Percentiles rank a stretch among this genome's conserved stretches.
Conservation (phyloP, 106 monocot genomes). For the Agapanthus africanus region DNA sequence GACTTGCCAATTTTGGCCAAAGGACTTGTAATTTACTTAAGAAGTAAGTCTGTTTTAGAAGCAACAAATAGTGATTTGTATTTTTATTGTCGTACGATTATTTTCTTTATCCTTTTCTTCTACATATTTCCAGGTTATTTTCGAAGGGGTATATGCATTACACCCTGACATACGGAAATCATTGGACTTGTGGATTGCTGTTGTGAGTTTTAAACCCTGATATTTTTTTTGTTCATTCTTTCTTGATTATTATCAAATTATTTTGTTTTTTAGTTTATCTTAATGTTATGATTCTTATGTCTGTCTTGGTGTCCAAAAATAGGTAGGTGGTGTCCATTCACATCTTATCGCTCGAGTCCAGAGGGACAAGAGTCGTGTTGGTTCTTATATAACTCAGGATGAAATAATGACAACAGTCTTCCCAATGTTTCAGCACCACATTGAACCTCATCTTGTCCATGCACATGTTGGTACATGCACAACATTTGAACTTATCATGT, state of each 20-base stretch:
- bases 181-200: constrained; percentile 96
- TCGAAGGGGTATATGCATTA: constrained; percentile 94
- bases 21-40: too few relatives aligned
- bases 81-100: not conserved
- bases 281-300: not conserved
- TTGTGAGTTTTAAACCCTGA: constrained; percentile 49
- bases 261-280: constrained; percentile 1
- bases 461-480: constrained; percentile 95
- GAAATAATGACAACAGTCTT: constrained; percentile 97
- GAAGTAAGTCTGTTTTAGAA: too few relatives aligned
- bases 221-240: not conserved
- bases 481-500: constrained; percentile 50
- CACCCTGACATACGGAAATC: constrained; percentile 88
- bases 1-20: too few relatives aligned
- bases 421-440: constrained; percentile 93
- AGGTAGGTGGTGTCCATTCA: constrained; percentile 99
- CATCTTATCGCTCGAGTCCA: constrained; percentile 97
- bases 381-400: constrained; percentile 65
- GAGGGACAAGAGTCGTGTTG: constrained; percentile 71
- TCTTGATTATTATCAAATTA: not conserved
- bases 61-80: not conserved
- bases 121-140: constrained; percentile 57
- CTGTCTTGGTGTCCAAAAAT: constrained; percentile 5
- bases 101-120: not conserved
- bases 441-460: constrained; percentile 99